phyloP scores from a whole-genome alignment of 805 yeast genomes.

The Tetrapisispora phaffii region DNA sequence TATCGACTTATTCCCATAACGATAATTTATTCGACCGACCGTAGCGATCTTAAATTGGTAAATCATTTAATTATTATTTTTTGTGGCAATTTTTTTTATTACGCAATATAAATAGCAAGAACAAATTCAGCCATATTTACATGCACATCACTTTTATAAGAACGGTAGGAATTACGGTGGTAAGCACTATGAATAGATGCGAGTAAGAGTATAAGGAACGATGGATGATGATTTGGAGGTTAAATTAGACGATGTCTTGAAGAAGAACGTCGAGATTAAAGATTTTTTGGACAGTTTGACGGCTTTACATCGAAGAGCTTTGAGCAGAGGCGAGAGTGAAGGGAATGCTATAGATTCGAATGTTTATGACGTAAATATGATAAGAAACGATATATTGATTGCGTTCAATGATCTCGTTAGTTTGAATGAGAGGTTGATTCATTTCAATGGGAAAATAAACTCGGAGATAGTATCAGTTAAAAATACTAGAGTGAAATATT shows the following conservation, averaged over 20 bases:
- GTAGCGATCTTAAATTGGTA: too few species aligned
- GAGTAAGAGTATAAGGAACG: background rate
- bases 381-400: conserved; percentile 21
- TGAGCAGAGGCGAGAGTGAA: background rate
- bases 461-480: conserved; percentile 12
- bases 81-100: too few species aligned
- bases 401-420: conserved; percentile 23
- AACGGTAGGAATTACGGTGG: too few species aligned
- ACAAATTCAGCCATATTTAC: too few species aligned
- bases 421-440: conserved; percentile 18
- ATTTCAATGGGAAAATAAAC: conserved; percentile 20
- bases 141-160: too few species aligned
- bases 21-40: too few species aligned
- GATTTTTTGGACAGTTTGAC: conserved; percentile 16
- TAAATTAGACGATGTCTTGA: conserved; percentile 15
- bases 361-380: conserved; percentile 8
- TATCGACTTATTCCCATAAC: too few species aligned
- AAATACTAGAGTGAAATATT: conserved; percentile 9
- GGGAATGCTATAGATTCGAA: conserved; percentile 6
- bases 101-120: too few species aligned
- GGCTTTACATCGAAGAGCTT: conserved; percentile 14
- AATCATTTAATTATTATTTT: too few species aligned
- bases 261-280: conserved; percentile 17
- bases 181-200: background rate
- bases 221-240: background rate